phyloP scores from a whole-genome alignment of 345 rosid species.

The Syzygium oleosum region DNA sequence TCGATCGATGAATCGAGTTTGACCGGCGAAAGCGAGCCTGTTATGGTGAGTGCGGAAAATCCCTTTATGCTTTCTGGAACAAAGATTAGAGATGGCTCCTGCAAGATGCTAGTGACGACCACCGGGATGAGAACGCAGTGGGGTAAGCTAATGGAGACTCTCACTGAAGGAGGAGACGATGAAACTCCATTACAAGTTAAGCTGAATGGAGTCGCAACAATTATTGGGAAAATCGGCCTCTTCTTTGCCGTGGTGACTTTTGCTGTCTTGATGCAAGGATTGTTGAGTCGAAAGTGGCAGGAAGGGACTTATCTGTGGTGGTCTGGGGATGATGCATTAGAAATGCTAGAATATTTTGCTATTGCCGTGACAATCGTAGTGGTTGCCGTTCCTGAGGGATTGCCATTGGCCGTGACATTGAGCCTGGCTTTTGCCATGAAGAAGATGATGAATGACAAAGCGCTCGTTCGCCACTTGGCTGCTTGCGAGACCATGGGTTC shows the following conservation, averaged over 20 bases:
- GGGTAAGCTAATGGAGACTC: constrained; percentile 94
- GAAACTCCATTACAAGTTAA: constrained; percentile 96
- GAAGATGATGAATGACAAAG: constrained; percentile 97
- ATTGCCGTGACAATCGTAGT: constrained; percentile 92
- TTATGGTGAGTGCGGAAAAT: constrained; percentile 47
- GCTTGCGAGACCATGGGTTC: constrained; percentile 99
- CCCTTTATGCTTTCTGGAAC: constrained; percentile 93
- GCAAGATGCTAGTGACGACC: constrained; percentile 82
- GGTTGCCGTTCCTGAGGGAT: constrained; percentile 95
- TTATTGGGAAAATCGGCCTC: constrained; percentile 80
- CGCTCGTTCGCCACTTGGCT: constrained; percentile 86
- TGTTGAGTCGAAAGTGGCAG: constrained; percentile 45
- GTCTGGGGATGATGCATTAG: constrained; percentile 76
- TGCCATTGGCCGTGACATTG: constrained; percentile 92
- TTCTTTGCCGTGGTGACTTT: constrained; percentile 80
- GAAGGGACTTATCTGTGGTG: constrained; percentile 45
- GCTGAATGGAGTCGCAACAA: constrained; percentile 86
- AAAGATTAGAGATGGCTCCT: constrained; percentile 85
- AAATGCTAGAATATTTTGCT: constrained; percentile 75
- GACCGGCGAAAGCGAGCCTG: constrained; percentile 92
- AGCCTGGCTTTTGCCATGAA: constrained; percentile 98
- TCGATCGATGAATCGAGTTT: constrained; percentile 80
- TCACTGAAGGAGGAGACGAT: constrained; percentile 92
- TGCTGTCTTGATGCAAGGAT: constrained; percentile 74
- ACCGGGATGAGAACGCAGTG: constrained; percentile 99